phyloP scores from a whole-genome alignment of 306 rosid genomes.

The Cicer pinnatifidum region DNA sequence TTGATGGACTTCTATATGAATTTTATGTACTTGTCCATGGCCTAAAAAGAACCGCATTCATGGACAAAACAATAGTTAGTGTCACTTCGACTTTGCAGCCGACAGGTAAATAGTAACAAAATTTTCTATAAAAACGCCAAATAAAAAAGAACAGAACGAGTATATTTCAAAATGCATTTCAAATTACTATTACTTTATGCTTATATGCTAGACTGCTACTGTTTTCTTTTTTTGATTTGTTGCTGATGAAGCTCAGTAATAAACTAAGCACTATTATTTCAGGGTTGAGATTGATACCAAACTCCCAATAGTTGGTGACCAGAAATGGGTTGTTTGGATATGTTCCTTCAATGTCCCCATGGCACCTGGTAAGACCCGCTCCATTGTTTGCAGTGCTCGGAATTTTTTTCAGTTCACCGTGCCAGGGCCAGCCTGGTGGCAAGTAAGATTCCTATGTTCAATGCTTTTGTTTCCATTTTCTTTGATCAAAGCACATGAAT shows the following conservation, averaged over 20 bases:
- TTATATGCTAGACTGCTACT: neutral
- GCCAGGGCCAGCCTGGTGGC: constrained; percentile 99
- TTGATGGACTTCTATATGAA: constrained; percentile 3
- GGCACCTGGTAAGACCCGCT: constrained; percentile 97
- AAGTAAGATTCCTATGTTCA: constrained; percentile 57
- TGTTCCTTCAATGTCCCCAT: constrained; percentile 95
- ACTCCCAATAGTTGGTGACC: constrained; percentile 80
- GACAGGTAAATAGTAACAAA: too few species aligned
- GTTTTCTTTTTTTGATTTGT: constrained; percentile 26
- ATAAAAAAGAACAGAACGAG: too few species aligned
- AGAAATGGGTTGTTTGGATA: constrained; percentile 95
- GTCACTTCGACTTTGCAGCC: too few species aligned
- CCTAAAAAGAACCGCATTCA: neutral
- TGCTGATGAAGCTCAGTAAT: constrained; percentile 26
- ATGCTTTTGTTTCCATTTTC: neutral
- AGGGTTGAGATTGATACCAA: constrained; percentile 86
- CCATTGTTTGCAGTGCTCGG: constrained; percentile 95
- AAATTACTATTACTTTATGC: neutral
- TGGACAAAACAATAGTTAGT: too few species aligned
- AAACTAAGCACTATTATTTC: constrained; percentile 34
- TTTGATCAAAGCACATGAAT: neutral
- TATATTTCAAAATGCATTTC: constrained; percentile 30
- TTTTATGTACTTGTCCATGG: neutral
- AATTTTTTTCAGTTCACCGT: constrained; percentile 89
- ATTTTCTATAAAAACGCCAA: too few species aligned